Evolutionary conservation across 78 protist species (phyloP).

Genomic region (slime mould (Dictyostelium discoideum)): DNA sequence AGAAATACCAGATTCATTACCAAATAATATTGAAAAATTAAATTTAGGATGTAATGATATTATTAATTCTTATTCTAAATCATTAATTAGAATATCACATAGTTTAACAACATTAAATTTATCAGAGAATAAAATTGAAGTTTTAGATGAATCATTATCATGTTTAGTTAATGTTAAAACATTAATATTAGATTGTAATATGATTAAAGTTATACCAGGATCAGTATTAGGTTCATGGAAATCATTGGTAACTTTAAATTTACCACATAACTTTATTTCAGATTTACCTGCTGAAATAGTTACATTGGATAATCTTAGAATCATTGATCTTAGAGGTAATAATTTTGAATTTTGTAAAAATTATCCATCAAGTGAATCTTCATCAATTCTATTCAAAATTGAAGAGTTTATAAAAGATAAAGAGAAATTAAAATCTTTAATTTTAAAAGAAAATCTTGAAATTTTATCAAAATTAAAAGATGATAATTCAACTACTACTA

Average conservation of each 20-base stretch:
- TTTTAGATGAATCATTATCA: conserved; percentile 17
- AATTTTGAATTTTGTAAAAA: conserved; percentile 7
- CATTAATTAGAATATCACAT: not conserved
- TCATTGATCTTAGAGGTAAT: conserved; percentile 56
- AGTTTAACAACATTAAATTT: conserved; percentile 33
- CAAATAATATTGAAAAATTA: conserved; percentile 18
- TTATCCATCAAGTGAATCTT: not conserved
- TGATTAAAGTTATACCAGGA: conserved; percentile 27
- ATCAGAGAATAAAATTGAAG: conserved; percentile 31
- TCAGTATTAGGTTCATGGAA: not conserved
- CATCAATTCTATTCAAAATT: not conserved
- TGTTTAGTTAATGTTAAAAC: not conserved
- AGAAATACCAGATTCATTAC: conserved; percentile 34
- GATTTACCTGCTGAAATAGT: conserved; percentile 27
- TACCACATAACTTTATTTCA: conserved; percentile 38
- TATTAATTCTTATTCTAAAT: not conserved
- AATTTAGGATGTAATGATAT: conserved; percentile 61
- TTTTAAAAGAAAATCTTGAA: not conserved
- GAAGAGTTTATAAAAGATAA: conserved; percentile 47
- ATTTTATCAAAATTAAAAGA: not conserved
- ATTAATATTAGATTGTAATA: conserved; percentile 25
- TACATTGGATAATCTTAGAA: not conserved
- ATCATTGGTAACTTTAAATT: conserved; percentile 16
- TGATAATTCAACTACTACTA: not conserved
- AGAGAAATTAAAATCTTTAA: not conserved